These are phyloP conservation scores for Suillus brevipes DNA, from an alignment of 768 basidiomycete genomes.

Conservation along the genomic window DNA sequence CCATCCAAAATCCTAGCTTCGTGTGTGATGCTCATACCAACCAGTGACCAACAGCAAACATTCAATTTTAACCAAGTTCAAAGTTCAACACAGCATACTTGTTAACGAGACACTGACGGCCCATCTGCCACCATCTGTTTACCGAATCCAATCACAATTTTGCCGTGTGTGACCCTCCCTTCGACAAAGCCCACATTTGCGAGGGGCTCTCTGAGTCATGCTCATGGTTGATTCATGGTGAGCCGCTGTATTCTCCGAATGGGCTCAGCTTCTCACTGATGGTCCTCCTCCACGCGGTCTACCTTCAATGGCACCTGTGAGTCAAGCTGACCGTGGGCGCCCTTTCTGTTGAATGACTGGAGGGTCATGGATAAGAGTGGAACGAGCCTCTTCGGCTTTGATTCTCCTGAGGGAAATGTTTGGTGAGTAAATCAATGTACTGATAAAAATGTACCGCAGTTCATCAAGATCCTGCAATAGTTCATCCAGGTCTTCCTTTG, in stretches of 20 bases:
- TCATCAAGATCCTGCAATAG: conserved; percentile 19
- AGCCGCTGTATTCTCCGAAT: not conserved
- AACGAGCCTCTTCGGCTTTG: not conserved
- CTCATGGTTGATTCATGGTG: not conserved
- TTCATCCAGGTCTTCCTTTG: conserved; percentile 27
- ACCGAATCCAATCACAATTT: no score
- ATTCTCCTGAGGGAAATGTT: not conserved
- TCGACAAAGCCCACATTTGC: conserved; percentile 17
- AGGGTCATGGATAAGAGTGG: conserved; percentile 22
- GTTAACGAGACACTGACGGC: no score
- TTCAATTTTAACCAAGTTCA: no score
- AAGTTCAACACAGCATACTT: no score
- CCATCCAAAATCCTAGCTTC: no score
- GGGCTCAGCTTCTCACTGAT: not conserved
- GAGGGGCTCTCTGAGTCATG: conserved; percentile 3
- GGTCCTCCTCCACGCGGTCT: conserved; percentile 17
- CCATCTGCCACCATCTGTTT: no score
- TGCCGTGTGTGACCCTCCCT: no score
- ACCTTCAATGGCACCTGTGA: conserved; percentile 25
- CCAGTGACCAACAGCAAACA: no score
- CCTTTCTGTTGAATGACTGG: conserved; percentile 24
- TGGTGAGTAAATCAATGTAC: not conserved
- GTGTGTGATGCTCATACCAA: no score
- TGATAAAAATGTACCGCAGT: conserved; percentile 16
- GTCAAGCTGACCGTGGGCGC: conserved; percentile 17